Conservation (phyloP, 495 filamentous ascomycete genomes). For the Neurospora sp. region DNA sequence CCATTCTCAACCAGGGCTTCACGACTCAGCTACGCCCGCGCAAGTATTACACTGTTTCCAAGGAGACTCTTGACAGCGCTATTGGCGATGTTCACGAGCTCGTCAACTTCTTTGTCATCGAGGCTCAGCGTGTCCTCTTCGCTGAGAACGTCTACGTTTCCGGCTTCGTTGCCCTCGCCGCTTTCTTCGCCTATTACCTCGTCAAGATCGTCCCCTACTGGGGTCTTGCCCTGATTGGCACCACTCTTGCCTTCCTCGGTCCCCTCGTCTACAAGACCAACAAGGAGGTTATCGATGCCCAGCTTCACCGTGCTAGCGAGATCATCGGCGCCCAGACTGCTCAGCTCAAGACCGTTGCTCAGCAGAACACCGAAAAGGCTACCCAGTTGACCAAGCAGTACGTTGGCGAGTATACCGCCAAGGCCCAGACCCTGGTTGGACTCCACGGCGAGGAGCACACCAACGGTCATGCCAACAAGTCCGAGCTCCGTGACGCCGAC, state of each 20-base stretch:
- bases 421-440: constrained; percentile 61
- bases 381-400: constrained; percentile 70
- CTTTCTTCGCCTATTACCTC: constrained; percentile 84
- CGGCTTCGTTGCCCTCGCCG: constrained; percentile 34
- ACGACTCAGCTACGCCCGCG: constrained; percentile 78
- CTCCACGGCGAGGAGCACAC: constrained; percentile 19
- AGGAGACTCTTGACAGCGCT: constrained; percentile 68
- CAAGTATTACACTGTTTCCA: constrained; percentile 85
- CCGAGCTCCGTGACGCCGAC: constrained; percentile 36
- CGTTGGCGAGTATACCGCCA: constrained; percentile 71
- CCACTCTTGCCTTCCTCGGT: constrained; percentile 68
- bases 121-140: constrained; percentile 89
- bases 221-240: constrained; percentile 73
- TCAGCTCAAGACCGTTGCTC: constrained; percentile 69
- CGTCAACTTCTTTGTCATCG: constrained; percentile 94
- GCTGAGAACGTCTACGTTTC: constrained; percentile 85
- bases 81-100: constrained; percentile 84
- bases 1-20: constrained; percentile 66
- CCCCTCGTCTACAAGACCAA: constrained; percentile 88
- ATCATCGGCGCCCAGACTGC: constrained; percentile 69
- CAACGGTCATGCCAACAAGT: constrained; percentile 13
- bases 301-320: constrained; percentile 61
- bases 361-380: constrained; percentile 69
- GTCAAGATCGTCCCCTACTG: constrained; percentile 91
- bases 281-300: constrained; percentile 83